phyloP scores from a whole-genome alignment of 805 yeast genomes.

The Lipomyces starkeyi region DNA sequence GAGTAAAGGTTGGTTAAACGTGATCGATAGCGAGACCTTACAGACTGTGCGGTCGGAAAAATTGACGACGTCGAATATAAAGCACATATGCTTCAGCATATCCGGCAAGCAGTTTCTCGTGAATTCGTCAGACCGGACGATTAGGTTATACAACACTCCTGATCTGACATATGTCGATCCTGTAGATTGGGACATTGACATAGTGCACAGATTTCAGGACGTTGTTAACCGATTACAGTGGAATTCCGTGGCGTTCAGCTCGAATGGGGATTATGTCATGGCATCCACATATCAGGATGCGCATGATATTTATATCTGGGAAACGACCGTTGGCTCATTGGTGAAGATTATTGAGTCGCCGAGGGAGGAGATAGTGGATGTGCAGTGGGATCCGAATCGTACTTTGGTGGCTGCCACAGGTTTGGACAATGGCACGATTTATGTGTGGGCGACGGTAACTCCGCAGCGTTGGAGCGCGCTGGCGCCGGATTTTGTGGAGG shows the following conservation, averaged over 20 bases:
- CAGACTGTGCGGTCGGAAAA: slow-evolving; percentile 57
- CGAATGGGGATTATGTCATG: slow-evolving; percentile 79
- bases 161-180: slow-evolving; percentile 44
- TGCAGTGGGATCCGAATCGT: slow-evolving; percentile 80
- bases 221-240: slow-evolving; percentile 87
- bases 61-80: slow-evolving; percentile 72
- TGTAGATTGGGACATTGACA: slow-evolving; percentile 59
- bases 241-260: slow-evolving; percentile 79
- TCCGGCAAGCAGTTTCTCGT: slow-evolving; percentile 50
- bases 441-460: slow-evolving; percentile 78
- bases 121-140: slow-evolving; percentile 45
- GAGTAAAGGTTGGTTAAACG: slow-evolving; percentile 75
- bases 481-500: slow-evolving; percentile 95
- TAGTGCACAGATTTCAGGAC: slow-evolving; percentile 86
- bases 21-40: slow-evolving; percentile 44
- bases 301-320: slow-evolving; percentile 93
- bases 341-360: slow-evolving; percentile 90
- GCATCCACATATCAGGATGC: slow-evolving; percentile 89
- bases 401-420: slow-evolving; percentile 85
- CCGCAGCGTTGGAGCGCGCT: slow-evolving; percentile 96
- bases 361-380: slow-evolving; percentile 82
- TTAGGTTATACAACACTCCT: slow-evolving; percentile 45
- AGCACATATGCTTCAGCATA: slow-evolving; percentile 75
- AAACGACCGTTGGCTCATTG: slow-evolving; percentile 83
- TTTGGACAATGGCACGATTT: slow-evolving; percentile 78